These are phyloP conservation scores for Xylariaceae sp. DNA, from an alignment of 2,329 filamentous ascomycete species.

Conservation along the genomic window DNA sequence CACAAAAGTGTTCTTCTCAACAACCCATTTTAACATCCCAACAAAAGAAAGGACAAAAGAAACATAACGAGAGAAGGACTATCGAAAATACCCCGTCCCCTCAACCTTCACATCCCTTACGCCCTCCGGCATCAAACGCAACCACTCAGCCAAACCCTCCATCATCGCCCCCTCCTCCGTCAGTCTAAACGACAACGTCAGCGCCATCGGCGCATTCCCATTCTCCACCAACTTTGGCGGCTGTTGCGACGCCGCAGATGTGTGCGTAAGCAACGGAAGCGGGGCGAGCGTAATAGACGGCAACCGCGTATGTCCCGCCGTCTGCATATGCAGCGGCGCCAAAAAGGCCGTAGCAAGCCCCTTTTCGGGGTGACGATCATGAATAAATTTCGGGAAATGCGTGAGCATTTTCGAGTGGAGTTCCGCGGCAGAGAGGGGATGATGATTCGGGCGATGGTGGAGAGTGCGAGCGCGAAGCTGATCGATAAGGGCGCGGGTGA, in stretches of 20 bases:
- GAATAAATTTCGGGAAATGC: constrained; percentile 47
- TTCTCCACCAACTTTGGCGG: constrained; percentile 30
- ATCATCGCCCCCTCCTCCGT: constrained; percentile 47
- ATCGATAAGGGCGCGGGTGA: constrained; percentile 47
- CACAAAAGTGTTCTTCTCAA: no score
- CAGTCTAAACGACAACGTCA: constrained; percentile 48
- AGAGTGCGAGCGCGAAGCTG: constrained; percentile 44
- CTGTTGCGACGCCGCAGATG: not conserved
- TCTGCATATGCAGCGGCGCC: constrained; percentile 51
- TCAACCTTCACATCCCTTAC: constrained; percentile 53
- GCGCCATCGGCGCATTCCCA: constrained; percentile 35
- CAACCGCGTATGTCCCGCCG: constrained; percentile 47
- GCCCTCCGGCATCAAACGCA: constrained; percentile 53
- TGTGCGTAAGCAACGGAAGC: constrained; percentile 34
- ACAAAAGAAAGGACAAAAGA: no score
- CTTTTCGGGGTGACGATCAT: constrained; percentile 44
- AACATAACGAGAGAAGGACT: constrained; percentile 13
- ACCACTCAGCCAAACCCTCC: constrained; percentile 54
- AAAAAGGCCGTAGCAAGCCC: constrained; percentile 45
- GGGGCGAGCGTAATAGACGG: constrained; percentile 54
- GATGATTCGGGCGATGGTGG: constrained; percentile 34
- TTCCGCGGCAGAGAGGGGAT: constrained; percentile 47
- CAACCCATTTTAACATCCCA: no score
- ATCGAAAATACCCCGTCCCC: constrained; percentile 43
- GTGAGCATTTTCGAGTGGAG: constrained; percentile 50